Conservation (phyloP, 2,329 filamentous ascomycete species). For the Bisporella sp. region DNA sequence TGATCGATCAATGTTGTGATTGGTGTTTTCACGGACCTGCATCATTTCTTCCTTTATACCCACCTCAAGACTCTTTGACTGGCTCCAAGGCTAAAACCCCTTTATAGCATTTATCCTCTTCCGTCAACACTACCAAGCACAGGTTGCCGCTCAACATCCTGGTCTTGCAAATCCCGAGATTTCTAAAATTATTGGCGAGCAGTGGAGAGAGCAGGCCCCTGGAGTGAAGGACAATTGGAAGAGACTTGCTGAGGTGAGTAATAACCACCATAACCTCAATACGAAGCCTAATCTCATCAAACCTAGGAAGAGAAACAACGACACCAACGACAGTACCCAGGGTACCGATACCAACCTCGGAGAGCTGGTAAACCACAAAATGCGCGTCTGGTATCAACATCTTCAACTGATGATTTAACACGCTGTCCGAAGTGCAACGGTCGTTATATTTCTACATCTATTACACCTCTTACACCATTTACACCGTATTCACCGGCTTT, state of each 20-base stretch:
- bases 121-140: slow-evolving; percentile 83
- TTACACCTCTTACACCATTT: slow-evolving; percentile 25
- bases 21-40: slow-evolving; percentile 9
- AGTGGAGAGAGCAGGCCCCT: slow-evolving; percentile 75
- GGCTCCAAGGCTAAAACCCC: slow-evolving; percentile 22
- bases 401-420: slow-evolving; percentile 39
- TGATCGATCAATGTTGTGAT: slow-evolving; percentile 12
- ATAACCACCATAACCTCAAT: neutral
- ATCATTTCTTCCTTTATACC: slow-evolving; percentile 14
- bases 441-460: slow-evolving; percentile 27
- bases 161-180: slow-evolving; percentile 91
- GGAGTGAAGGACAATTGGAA: slow-evolving; percentile 83
- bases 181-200: slow-evolving; percentile 85
- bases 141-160: slow-evolving; percentile 76
- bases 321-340: slow-evolving; percentile 84
- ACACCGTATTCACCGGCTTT: slow-evolving; percentile 13
- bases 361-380: slow-evolving; percentile 24
- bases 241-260: slow-evolving; percentile 65
- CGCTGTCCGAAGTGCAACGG: slow-evolving; percentile 68
- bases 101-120: slow-evolving; percentile 90
- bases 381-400: slow-evolving; percentile 19
- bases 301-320: slow-evolving; percentile 75
- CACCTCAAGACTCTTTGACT: slow-evolving; percentile 15
- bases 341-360: slow-evolving; percentile 83
- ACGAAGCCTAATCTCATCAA: neutral